Base-by-base conservation (phyloP, 2,329 filamentous ascomycete species). In the Exophiala lecanii-corni region DNA sequence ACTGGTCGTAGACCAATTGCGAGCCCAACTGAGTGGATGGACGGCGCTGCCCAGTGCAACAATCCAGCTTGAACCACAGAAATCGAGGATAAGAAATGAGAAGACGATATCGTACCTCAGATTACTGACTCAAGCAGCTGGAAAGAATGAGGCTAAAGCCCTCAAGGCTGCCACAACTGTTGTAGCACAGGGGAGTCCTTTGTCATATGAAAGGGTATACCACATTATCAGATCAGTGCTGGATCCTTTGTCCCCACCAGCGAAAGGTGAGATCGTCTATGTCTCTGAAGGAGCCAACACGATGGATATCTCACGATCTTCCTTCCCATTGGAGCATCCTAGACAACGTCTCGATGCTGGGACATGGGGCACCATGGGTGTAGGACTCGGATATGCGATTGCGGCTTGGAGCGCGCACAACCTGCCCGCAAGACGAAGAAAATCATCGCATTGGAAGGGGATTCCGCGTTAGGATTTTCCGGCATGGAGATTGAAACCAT, bases 311-410 rank as follows among this genome's bases (percentile, higher is more conserved):
- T 76, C 73, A 2, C 71, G 76, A 15, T 72, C 70, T 9, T 65
- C 70, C 32, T 79, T 79, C 55, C 66, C 71, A 0, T 63, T 79
- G 13, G 64, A 74, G 20, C 66, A 76, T 50, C 75, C 75, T 2
- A 70, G 76, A 13, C 67, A 75, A 12, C 69, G 73, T 16, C 68
- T 80, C 16, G 76, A 79, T 57, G 75, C 76, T 2, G 75, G 75
- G 1, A 78, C 75, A 0, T 72, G 76, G 47, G 76, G 74, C 3
- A 79, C 75, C 1, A 79, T 79, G 76, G 76, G 76, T 1, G 71
- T 79, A 0, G 75, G 76, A 0, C 57, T 79, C 18, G 75, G 73
- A 1, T 79, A 79, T 50, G 71, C 73, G 3, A 72, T 78, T 38
- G 76, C 75, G 6, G 74, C 75, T 0, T 70, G 75, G 52, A 70